These are phyloP conservation scores for Coemansia sp. DNA, from an alignment of 192 early-diverging fungal genomes.

Conservation along the genomic window DNA sequence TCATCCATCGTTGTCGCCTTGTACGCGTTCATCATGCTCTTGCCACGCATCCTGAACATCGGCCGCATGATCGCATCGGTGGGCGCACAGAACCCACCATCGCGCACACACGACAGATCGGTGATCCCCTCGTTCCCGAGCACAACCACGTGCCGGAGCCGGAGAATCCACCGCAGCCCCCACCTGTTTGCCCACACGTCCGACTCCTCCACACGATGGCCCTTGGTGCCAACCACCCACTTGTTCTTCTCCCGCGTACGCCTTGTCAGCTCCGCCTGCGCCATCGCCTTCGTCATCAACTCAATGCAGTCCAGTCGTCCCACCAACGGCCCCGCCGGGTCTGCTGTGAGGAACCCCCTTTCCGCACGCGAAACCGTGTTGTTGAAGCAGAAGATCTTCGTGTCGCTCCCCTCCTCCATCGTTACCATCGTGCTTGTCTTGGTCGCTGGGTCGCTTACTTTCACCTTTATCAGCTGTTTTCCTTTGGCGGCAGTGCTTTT, in stretches of 20 bases:
- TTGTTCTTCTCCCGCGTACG: not conserved
- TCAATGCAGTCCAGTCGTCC: conserved; percentile 21
- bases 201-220: not conserved
- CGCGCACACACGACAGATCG: not conserved
- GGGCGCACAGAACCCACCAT: not conserved
- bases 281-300: conserved; percentile 1
- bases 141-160: conserved; percentile 11
- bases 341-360: not conserved
- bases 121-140: conserved; percentile 16
- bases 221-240: not conserved
- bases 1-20: conserved; percentile 21
- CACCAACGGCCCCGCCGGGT: not conserved
- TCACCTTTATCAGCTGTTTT: conserved; percentile 18
- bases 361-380: not conserved
- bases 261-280: not conserved
- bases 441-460: conserved; percentile 22
- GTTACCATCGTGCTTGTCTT: not conserved
- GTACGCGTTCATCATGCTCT: not conserved
- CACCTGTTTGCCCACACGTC: conserved; percentile 20
- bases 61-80: conserved; percentile 5
- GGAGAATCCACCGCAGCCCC: conserved; percentile 21
- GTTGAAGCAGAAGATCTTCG: not conserved
- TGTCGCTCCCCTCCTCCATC: not conserved
- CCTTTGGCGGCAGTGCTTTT: not conserved
- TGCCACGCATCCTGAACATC: not conserved